Base-by-base conservation (phyloP, 495 filamentous ascomycete genomes). In the Annulohypoxylon bovei region DNA sequence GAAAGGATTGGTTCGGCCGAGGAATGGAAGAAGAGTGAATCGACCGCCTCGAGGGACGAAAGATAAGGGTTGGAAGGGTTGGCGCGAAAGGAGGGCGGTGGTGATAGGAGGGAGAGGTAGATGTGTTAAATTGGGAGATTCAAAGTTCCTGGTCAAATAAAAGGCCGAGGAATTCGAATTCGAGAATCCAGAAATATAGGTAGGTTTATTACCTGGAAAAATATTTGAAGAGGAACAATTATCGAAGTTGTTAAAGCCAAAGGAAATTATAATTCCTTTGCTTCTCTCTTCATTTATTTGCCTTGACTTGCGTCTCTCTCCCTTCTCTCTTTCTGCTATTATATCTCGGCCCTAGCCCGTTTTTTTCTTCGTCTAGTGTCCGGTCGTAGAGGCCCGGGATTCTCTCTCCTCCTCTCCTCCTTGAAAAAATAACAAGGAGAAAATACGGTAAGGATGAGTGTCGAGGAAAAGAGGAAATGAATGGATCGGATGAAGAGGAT, bases 401-500 rank as follows among this genome's bases (percentile, higher is more conserved):
- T 67, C 70, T 77, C 75, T 79, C 80, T 74, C 72, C 76, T 81
- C 78, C 68, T 71, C 75, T 69, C 78, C 80, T 79, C 78, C 79
- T 78, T 75, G 63, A 78, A 79, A 81, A 79, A 80, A 79, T 73
- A 67, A 67, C 71, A 77, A 79, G 75, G 76, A 71, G 59, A 77
- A 63, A 74, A 71, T 80, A 50, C 28, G 76, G 74, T 77, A 82
- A 73, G 68, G 74, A 75, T 65, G 47, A 71, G 61, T 61, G 54
- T 73, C 27, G 67, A 69, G 53, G 44, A 62, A 62, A 65, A 65
- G 73, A 70, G 77, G 55, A 78, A 83, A 85, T 79, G 84, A 85
- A 79, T 84, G 81, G 80, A 86, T 85, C 84, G 84, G 84, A 84
- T 32, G 79, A 81, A 80, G 79, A 81, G 81, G 80, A 81, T 80